Evolutionary conservation across 768 basidiomycete species (phyloP).

Genomic region (Roridomyces roridus): DNA sequence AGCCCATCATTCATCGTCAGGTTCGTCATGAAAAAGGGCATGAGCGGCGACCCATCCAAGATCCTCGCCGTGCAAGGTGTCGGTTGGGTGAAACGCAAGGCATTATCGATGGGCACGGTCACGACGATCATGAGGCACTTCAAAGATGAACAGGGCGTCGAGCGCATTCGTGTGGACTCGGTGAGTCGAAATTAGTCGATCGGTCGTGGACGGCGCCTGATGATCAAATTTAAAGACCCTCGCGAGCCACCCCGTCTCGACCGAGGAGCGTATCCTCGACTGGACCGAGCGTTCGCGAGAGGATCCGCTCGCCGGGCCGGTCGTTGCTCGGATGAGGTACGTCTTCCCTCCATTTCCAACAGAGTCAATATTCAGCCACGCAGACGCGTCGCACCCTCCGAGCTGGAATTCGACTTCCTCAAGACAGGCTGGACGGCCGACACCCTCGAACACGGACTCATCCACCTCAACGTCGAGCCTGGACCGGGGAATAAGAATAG

Average conservation of each 20-base stretch:
- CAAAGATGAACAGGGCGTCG: constrained; percentile 44
- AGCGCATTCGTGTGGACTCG: constrained; percentile 41
- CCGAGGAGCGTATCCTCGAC: constrained; percentile 47
- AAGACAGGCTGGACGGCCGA: constrained; percentile 10
- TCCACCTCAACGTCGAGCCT: constrained; percentile 37
- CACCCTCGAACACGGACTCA: background rate
- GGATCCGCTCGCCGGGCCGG: constrained; percentile 41
- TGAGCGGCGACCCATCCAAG: constrained; percentile 45
- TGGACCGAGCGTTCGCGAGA: constrained; percentile 26
- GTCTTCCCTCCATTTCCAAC: background rate
- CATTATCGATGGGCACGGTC: constrained; percentile 42
- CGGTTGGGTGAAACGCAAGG: constrained; percentile 51
- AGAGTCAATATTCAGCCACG: background rate
- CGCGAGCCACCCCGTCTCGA: too few relatives aligned
- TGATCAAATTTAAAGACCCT: too few relatives aligned
- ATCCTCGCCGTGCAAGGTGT: constrained; percentile 57
- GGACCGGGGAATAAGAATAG: constrained; percentile 38
- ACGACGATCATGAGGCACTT: constrained; percentile 50
- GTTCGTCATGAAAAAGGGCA: constrained; percentile 55
- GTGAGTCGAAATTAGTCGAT: constrained; percentile 19
- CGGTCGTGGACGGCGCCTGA: too few relatives aligned
- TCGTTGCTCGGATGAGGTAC: constrained; percentile 29
- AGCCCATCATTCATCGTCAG: too few relatives aligned
- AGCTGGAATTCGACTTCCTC: constrained; percentile 2
- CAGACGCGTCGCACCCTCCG: background rate